A percentile compares a stretch with the other conserved stretches of the same genome.
Evolutionary conservation across 2,329 filamentous ascomycete species (phyloP).

Genomic region (Alternaria atra): DNA sequence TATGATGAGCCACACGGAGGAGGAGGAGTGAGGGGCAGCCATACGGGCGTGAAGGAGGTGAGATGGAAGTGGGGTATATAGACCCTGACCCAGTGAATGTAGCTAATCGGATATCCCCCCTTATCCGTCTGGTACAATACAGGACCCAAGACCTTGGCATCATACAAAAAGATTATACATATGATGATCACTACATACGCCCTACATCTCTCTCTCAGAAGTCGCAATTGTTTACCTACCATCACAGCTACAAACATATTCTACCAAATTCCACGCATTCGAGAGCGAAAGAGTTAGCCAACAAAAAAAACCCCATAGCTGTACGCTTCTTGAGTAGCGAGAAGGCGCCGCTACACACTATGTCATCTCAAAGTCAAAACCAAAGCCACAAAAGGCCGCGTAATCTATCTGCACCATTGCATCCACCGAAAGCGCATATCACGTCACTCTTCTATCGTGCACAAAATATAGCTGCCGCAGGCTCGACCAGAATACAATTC

Average conservation of each 20-base stretch:
- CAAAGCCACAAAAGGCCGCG: background rate
- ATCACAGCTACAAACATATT: background rate
- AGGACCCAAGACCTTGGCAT: too few relatives aligned
- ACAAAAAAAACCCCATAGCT: background rate
- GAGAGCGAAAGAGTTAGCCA: background rate
- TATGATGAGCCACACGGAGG: too few relatives aligned
- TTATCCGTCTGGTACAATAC: too few relatives aligned
- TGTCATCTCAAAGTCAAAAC: background rate
- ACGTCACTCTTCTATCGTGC: background rate
- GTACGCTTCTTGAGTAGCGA: background rate
- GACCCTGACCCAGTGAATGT: too few relatives aligned
- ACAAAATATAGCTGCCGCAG: background rate
- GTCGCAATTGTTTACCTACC: background rate
- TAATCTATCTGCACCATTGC: background rate
- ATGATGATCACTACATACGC: too few relatives aligned
- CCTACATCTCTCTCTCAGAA: background rate
- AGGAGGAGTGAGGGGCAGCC: too few relatives aligned
- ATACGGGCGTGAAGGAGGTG: too few relatives aligned
- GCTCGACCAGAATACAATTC: background rate
- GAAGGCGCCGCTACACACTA: background rate
- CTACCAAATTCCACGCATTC: background rate
- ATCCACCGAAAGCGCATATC: background rate
- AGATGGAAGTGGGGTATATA: too few relatives aligned
- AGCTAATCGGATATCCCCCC: too few relatives aligned
- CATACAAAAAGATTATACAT: too few relatives aligned